Evolutionary conservation across 140 eudicot species (phyloP), one percentile per base, ranked within the genome.

Genomic region (Ambrosia hybrid): DNA sequence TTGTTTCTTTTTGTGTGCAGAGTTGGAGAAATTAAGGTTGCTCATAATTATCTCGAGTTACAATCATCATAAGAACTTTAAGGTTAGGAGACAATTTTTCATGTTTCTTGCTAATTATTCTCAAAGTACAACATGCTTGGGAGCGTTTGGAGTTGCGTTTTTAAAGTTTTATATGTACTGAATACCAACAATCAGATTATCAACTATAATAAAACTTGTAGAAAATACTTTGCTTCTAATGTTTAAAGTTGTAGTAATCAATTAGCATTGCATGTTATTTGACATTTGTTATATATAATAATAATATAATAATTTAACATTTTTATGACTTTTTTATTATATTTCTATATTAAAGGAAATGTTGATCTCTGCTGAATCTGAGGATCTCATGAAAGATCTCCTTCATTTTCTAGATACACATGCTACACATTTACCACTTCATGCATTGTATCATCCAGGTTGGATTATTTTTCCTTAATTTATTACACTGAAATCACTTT

Each of bases 31-130:
- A 68, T 83, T 90, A 43, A 75, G 80, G 65, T 57, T 87, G 39
- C 87, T 84, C 15, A 16, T 85, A 73, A 72, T 87, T 49, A 83
- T 90, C 66, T 82, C 88, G 34, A 85, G 93, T 70, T 84, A 80
- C 39, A 78, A 84, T 80, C 65, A 74, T 73, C 68, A 73, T 74
- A 80, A 84, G 73, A 85, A 74, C 59, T 80, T 87, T 68, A 85
- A 90, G 96, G 96, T 90, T 84, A 34, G 78, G 68, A 66, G 26
- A 30, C n/a, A 37, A 17, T 26, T 58, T 61, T 51, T 51, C 17
- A 38, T 59, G 57, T 57, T 45, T 9, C 41, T 36, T 15, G 41
- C 39, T 56, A 55, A 16, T n/a, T 36, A 46, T 73, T 38, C 26
- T 49, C 15, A 57, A 55, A 37, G 34, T 37, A 36, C 16, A 12